Conservation (phyloP, 257 asterid genomes). For the Lycium barbarum region DNA sequence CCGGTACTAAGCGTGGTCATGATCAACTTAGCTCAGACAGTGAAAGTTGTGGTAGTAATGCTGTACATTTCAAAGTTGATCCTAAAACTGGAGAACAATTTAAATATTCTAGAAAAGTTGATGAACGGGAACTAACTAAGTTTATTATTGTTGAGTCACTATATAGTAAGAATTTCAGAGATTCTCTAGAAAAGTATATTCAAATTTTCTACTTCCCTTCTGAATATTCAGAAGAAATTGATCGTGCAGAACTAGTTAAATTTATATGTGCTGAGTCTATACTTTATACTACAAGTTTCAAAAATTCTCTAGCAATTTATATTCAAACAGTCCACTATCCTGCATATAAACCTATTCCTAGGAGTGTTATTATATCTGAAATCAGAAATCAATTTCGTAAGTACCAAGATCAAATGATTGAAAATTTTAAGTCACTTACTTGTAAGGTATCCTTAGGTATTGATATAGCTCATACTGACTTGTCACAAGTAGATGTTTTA, state of each 20-base stretch:
- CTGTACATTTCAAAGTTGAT: neutral
- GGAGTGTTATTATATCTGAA: neutral
- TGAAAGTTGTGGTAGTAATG: slow-evolving; percentile 20
- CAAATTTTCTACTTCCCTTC: no score
- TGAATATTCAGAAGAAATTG: no score
- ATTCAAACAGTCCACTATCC: slow-evolving; percentile 2
- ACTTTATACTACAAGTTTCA: neutral
- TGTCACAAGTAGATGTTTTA: neutral
- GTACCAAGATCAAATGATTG: no score
- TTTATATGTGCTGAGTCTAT: no score
- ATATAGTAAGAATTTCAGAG: no score
- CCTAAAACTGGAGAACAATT: slow-evolving; percentile 6
- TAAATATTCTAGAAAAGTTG: neutral
- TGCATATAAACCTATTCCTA: neutral
- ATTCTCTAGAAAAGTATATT: no score
- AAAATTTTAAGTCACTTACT: no score
- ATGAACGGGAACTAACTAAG: neutral
- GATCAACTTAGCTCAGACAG: neutral
- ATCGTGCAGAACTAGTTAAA: no score
- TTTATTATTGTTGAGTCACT: neutral
- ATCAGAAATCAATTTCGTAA: neutral
- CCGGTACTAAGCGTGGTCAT: neutral
- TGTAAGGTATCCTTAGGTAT: neutral
- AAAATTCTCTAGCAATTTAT: neutral
- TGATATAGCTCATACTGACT: neutral